Percentiles rank a stretch among this genome's conserved stretches.
Evolutionary conservation across 176 grass and related monocot species (phyloP).

Genomic region (Juncus inflexus): DNA sequence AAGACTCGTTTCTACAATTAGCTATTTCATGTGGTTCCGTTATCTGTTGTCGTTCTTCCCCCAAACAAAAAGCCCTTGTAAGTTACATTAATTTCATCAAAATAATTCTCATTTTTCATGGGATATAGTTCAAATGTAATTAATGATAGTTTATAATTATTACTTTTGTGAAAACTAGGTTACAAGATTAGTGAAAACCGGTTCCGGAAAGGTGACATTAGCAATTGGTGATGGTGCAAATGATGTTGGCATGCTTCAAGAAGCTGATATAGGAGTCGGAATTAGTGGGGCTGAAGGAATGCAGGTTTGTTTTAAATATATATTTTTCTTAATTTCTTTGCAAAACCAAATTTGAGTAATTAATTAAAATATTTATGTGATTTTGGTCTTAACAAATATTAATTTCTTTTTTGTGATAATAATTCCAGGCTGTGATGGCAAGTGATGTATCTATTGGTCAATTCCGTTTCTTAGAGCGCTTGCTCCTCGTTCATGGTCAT

Average conservation of each 20-base stretch:
- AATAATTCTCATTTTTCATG: no score
- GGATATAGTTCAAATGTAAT: not conserved
- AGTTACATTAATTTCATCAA: slow-evolving; percentile 1
- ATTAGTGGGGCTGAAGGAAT: slow-evolving; percentile 95
- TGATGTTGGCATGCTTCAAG: slow-evolving; percentile 96
- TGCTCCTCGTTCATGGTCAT: slow-evolving; percentile 89
- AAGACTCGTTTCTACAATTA: slow-evolving; percentile 57
- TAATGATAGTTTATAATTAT: slow-evolving; percentile 9
- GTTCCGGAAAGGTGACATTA: slow-evolving; percentile 58
- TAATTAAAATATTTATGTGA: not conserved
- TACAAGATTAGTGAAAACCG: slow-evolving; percentile 70
- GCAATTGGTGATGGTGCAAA: slow-evolving; percentile 92
- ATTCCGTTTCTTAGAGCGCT: slow-evolving; percentile 75
- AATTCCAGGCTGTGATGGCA: slow-evolving; percentile 82
- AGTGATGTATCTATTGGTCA: slow-evolving; percentile 93
- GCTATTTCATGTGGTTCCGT: slow-evolving; percentile 59
- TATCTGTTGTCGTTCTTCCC: slow-evolving; percentile 91
- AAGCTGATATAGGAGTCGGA: slow-evolving; percentile 90
- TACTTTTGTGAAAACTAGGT: slow-evolving; percentile 36
- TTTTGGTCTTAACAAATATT: not conserved
- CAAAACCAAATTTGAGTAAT: not conserved
- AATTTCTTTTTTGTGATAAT: not conserved
- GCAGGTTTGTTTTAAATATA: slow-evolving; percentile 52
- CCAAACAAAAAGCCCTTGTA: slow-evolving; percentile 95
- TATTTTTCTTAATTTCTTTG: slow-evolving; percentile 1